Conservation (phyloP, 164 flowering plant genomes). For the Dillenia turbinata region DNA sequence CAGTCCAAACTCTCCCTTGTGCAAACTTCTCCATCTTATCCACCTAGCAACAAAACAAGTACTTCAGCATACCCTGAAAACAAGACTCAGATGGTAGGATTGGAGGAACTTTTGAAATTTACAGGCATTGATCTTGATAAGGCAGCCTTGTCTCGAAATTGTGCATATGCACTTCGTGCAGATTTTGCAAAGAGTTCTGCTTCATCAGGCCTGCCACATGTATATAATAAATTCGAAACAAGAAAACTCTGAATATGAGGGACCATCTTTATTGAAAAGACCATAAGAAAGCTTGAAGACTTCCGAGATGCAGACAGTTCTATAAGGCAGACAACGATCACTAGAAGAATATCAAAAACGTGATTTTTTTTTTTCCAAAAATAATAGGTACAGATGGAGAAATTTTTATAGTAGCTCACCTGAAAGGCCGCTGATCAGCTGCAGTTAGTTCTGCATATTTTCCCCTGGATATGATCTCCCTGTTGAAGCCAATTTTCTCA, state of each 20-base stretch:
- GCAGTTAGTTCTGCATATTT: slow-evolving; percentile 79
- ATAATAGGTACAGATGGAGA: too few species aligned
- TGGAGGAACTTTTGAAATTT: slow-evolving; percentile 7
- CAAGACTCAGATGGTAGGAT: background rate
- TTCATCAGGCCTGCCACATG: slow-evolving; percentile 71
- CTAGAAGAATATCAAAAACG: too few species aligned
- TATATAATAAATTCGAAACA: too few species aligned
- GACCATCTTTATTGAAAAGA: too few species aligned
- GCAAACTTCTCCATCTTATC: slow-evolving; percentile 91
- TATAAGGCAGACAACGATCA: too few species aligned
- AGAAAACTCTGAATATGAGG: too few species aligned
- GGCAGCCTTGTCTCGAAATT: slow-evolving; percentile 92
- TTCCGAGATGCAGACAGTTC: too few species aligned
- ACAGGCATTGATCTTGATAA: slow-evolving; percentile 93
- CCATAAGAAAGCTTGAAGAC: too few species aligned
- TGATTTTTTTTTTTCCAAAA: too few species aligned
- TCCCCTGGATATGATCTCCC: slow-evolving; percentile 90
- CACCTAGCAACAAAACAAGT: slow-evolving; percentile 31
- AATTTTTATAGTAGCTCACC: slow-evolving; percentile 29
- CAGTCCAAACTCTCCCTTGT: slow-evolving; percentile 97
- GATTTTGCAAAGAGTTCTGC: slow-evolving; percentile 86
- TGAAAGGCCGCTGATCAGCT: slow-evolving; percentile 86
- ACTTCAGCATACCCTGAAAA: too few species aligned
- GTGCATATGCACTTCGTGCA: slow-evolving; percentile 67
- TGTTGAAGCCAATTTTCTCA: slow-evolving; percentile 89